Evolutionary conservation across 257 asterid genomes (phyloP), one percentile per base, ranked within the genome.

Genomic region (Pogostemon cablin): DNA sequence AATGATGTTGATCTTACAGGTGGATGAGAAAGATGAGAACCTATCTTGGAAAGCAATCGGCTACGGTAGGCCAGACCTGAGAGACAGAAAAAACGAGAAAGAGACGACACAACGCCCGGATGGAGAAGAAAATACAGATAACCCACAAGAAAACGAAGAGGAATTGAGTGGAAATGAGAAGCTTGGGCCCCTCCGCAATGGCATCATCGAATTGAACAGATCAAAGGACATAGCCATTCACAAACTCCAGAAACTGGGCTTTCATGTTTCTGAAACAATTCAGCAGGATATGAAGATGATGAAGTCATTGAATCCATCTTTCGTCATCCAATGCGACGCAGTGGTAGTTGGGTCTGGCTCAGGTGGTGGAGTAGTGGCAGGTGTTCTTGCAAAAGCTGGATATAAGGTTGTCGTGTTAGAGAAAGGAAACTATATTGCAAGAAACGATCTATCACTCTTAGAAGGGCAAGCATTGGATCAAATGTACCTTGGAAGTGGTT

Each of bases 281-380:
- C 44, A 56, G 3, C 63, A 49, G 9, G 59, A 64, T 63, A 12
- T 15, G 0, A 50, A 40, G 47, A 67, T 56, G 3, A 70, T 56
- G 3, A 70, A 48, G 4, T 63, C 82, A 5, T 9, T 46, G 6
- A 65, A 65, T 3, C 81, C 86, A 47, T 77, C 89, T 0, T 79
- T 87, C 49, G 44, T 35, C 7, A 49, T 93, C 71, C 83, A 82
- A 72, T 83, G 97, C 15, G 97, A 93, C 55, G 97, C 66, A 5
- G 96, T 88, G 1, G 92, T 93, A 7, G 83, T 93, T 4, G 98
- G 98, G 4, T 93, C 98, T 0, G 98, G 98, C 42, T 85, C 93
- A 0, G 98, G 98, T 4, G 98, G 98, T 7, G 97, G 98, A 2
- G 87, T 93, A 20, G 85, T 83, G 47, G 96, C 98, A 0, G 98